These are phyloP conservation scores for Hanseniaspora occidentalis DNA, from an alignment of 805 yeast species.

Conservation along the genomic window DNA sequence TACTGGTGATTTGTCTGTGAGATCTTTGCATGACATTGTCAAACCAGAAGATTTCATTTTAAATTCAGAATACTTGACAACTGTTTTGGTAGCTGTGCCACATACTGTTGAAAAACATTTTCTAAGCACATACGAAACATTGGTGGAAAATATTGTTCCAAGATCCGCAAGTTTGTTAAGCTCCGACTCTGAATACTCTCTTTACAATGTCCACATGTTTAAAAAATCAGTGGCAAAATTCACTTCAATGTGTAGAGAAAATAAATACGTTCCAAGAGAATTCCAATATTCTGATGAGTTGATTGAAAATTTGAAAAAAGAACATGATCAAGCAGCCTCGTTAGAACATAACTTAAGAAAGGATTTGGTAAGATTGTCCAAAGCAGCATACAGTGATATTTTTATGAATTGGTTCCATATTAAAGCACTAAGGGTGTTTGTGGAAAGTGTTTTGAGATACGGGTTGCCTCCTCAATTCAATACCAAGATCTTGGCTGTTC, in stretches of 20 bases:
- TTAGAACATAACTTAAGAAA: constrained; percentile 60
- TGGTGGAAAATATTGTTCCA: constrained; percentile 79
- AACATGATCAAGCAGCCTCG: constrained; percentile 62
- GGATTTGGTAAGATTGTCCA: constrained; percentile 72
- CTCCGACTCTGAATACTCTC: constrained; percentile 57
- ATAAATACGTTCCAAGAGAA: constrained; percentile 86
- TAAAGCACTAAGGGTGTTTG: constrained; percentile 75
- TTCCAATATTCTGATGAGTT: constrained; percentile 72
- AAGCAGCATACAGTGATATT: constrained; percentile 83
- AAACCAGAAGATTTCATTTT: constrained; percentile 71
- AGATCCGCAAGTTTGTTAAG: constrained; percentile 66
- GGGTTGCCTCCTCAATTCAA: constrained; percentile 92
- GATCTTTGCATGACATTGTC: constrained; percentile 82
- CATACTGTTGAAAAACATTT: constrained; percentile 48
- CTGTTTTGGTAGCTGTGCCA: constrained; percentile 85
- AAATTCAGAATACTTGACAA: constrained; percentile 74
- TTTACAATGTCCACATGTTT: constrained; percentile 75
- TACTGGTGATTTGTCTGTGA: constrained; percentile 85
- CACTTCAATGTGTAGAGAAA: constrained; percentile 60
- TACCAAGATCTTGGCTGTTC: constrained; percentile 33
- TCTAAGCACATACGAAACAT: constrained; percentile 57
- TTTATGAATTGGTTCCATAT: constrained; percentile 82
- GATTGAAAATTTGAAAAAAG: constrained; percentile 61
- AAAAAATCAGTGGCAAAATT: constrained; percentile 68
- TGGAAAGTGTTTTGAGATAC: constrained; percentile 87